phyloP scores from a whole-genome alignment of 2,329 filamentous ascomycete genomes.

The Penicillium thymicola region DNA sequence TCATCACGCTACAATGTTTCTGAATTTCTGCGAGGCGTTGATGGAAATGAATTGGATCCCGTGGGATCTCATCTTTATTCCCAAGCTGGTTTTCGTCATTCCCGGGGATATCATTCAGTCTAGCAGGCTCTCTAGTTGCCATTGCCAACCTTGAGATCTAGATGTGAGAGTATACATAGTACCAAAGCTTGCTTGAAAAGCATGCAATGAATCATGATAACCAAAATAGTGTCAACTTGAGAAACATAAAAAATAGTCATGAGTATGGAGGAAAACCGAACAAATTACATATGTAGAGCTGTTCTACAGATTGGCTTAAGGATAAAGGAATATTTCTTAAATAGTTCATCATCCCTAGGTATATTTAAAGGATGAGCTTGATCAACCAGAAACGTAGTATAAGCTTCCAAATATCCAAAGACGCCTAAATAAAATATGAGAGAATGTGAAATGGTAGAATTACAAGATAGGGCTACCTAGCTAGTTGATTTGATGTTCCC shows the following conservation, averaged over 20 bases:
- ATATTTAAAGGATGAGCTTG: not conserved
- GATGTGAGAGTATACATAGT: not conserved
- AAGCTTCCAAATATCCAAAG: not conserved
- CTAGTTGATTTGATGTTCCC: not conserved
- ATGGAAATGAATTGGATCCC: constrained; percentile 4
- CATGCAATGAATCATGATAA: constrained; percentile 8
- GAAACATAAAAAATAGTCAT: not conserved
- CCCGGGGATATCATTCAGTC: not conserved
- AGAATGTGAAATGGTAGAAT: not conserved
- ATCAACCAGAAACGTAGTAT: not conserved
- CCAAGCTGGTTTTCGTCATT: not conserved
- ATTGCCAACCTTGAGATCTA: not conserved
- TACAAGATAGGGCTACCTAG: not conserved
- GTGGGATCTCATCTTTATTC: constrained; percentile 2
- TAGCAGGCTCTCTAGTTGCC: not conserved
- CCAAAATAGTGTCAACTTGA: not conserved
- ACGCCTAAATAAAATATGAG: not conserved
- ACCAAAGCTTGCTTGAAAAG: not conserved
- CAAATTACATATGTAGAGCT: not conserved
- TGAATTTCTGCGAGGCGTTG: constrained; percentile 13
- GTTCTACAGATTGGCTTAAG: too few species aligned
- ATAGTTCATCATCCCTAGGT: too few species aligned
- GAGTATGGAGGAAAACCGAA: not conserved
- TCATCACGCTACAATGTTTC: not conserved
- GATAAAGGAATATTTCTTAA: too few species aligned